Conservation (phyloP, 305 asterid genomes). For the Fraxinus paxiana region DNA sequence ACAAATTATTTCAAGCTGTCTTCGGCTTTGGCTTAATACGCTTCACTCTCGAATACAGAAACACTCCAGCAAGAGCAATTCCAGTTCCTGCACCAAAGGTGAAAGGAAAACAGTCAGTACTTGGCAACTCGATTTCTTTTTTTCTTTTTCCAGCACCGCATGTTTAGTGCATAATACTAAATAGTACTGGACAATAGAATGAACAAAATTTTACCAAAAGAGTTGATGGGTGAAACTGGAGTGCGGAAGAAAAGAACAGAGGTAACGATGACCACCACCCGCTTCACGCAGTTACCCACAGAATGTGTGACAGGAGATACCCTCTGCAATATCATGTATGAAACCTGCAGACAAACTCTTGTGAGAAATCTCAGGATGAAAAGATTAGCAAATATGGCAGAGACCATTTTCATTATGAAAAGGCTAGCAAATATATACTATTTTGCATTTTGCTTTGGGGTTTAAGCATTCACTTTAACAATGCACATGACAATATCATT, state of each 20-base stretch:
- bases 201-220: conserved; percentile 38
- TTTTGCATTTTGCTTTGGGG: too few species aligned
- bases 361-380: conserved; percentile 15
- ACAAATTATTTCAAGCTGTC: conserved; percentile 46
- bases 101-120: not conserved
- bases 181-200: not conserved
- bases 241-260: conserved; percentile 83
- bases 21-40: conserved; percentile 70
- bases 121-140: not conserved
- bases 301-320: conserved; percentile 93
- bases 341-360: conserved; percentile 54
- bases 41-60: conserved; percentile 72
- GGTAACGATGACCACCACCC: conserved; percentile 84
- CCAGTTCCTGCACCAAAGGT: conserved; percentile 55
- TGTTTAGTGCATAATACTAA: not conserved
- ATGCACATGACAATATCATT: too few species aligned
- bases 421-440: too few species aligned
- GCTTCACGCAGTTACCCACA: conserved; percentile 91
- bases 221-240: conserved; percentile 69
- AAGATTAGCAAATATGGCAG: not conserved
- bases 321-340: conserved; percentile 84
- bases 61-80: conserved; percentile 67
- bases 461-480: too few species aligned
- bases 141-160: not conserved
- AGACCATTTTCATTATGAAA: too few species aligned